phyloP scores from a whole-genome alignment of 345 rosid species.

The Turritis glabra region DNA sequence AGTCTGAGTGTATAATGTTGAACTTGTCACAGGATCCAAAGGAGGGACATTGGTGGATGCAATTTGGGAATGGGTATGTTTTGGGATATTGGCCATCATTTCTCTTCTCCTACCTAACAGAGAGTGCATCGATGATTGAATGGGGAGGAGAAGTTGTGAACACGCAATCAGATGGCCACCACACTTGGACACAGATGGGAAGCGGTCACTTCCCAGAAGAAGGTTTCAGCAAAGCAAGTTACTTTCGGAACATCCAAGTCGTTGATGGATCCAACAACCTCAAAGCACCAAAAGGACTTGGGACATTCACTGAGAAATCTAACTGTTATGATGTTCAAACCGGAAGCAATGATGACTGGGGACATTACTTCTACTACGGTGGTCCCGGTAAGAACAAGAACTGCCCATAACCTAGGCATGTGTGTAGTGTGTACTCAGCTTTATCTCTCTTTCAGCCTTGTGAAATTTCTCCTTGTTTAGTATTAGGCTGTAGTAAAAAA shows the following conservation, averaged over 20 bases:
- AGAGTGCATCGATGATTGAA: constrained; percentile 94
- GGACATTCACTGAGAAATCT: constrained; percentile 90
- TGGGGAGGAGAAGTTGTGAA: constrained; percentile 99
- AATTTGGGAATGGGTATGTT: constrained; percentile 79
- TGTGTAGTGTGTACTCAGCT: constrained; percentile 1
- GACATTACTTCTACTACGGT: constrained; percentile 96
- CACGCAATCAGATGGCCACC: constrained; percentile 75
- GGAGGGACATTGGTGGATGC: constrained; percentile 99
- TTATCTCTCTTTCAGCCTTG: constrained; percentile 3
- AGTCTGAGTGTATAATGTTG: not conserved
- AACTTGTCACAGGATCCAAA: constrained; percentile 71
- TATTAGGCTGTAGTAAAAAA: constrained; percentile 15
- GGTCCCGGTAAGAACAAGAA: constrained; percentile 92
- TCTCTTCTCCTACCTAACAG: constrained; percentile 92
- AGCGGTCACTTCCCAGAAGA: constrained; percentile 96
- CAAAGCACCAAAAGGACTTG: constrained; percentile 79
- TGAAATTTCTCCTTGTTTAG: constrained; percentile 10
- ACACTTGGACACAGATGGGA: constrained; percentile 97
- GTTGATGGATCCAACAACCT: constrained; percentile 93
- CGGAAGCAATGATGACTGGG: constrained; percentile 93
- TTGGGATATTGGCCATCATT: constrained; percentile 96
- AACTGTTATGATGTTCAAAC: constrained; percentile 94
- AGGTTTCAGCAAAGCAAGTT: constrained; percentile 89
- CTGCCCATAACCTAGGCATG: constrained; percentile 48
- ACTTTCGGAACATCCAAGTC: constrained; percentile 86